A percentile compares a stretch with the other conserved stretches of the same genome.
Evolutionary conservation across 495 filamentous ascomycete genomes (phyloP).

Genomic region (Penicillium pulvis): DNA sequence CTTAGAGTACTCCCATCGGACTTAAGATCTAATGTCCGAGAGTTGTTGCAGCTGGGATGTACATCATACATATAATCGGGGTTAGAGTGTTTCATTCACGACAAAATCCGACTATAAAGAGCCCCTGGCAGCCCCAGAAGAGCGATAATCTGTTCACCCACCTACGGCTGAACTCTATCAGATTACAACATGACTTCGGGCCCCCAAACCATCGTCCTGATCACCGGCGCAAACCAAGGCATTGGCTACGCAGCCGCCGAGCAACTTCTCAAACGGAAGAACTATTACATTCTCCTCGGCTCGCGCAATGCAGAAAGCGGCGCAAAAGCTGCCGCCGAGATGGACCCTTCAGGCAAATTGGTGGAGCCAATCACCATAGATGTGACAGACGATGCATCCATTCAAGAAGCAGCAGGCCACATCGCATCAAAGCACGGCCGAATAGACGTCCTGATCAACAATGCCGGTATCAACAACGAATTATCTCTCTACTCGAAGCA

Average conservation of each 20-base stretch:
- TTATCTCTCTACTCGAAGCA: constrained; percentile 19
- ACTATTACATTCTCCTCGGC: constrained; percentile 44
- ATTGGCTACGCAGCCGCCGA: constrained; percentile 44
- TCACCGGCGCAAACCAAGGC: constrained; percentile 50
- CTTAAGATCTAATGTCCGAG: constrained; percentile 10
- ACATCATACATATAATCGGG: not conserved
- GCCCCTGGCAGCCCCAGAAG: no score
- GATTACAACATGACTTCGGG: constrained; percentile 6
- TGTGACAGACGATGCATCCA: constrained; percentile 40
- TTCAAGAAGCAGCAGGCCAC: constrained; percentile 34
- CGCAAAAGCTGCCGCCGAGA: constrained; percentile 20
- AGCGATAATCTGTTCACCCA: no score
- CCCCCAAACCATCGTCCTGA: constrained; percentile 35
- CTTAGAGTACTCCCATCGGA: not conserved
- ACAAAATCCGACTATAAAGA: not conserved
- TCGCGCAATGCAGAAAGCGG: constrained; percentile 34
- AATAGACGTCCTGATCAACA: constrained; percentile 44
- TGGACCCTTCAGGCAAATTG: constrained; percentile 24
- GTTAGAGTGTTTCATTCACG: not conserved
- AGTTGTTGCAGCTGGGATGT: not conserved
- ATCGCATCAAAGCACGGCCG: constrained; percentile 31
- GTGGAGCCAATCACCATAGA: constrained; percentile 39
- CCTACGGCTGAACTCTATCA: not conserved
- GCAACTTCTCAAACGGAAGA: constrained; percentile 28
- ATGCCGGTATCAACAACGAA: constrained; percentile 40